These are phyloP conservation scores for Trypethelium eluteriae DNA, from an alignment of 495 filamentous ascomycete species.

Conservation along the genomic window DNA sequence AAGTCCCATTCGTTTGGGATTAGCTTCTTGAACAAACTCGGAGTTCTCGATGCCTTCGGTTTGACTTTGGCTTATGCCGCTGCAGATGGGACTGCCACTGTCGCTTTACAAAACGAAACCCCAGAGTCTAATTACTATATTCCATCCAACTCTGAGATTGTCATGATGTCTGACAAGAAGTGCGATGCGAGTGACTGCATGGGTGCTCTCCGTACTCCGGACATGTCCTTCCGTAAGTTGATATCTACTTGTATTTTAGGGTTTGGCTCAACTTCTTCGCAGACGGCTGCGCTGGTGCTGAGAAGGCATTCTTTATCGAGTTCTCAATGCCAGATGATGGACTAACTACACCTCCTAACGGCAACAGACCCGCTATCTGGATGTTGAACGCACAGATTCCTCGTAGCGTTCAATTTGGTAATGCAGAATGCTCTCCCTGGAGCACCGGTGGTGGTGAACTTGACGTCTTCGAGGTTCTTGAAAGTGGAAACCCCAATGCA, in stretches of 20 bases:
- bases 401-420: constrained; percentile 55
- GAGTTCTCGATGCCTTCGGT: constrained; percentile 43
- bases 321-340: constrained; percentile 58
- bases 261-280: neutral
- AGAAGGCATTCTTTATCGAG: constrained; percentile 59
- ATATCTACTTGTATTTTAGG: neutral
- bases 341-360: constrained; percentile 37
- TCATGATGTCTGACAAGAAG: constrained; percentile 49
- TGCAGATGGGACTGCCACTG: constrained; percentile 43
- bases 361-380: constrained; percentile 61
- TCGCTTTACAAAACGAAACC: constrained; percentile 29
- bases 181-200: constrained; percentile 48
- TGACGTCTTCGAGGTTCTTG: constrained; percentile 61
- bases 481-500: constrained; percentile 38
- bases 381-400: constrained; percentile 62
- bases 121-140: constrained; percentile 4
- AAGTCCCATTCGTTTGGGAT: constrained; percentile 2
- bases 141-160: constrained; percentile 52
- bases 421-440: constrained; percentile 59
- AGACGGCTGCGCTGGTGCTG: constrained; percentile 59
- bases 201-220: neutral
- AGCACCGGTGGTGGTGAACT: constrained; percentile 61
- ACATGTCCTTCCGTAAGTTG: constrained; percentile 52
- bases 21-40: constrained; percentile 6
- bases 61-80: constrained; percentile 55